Conservation (phyloP, 1,284 basidiomycete genomes). For the Microstroma glucosiphilum region DNA sequence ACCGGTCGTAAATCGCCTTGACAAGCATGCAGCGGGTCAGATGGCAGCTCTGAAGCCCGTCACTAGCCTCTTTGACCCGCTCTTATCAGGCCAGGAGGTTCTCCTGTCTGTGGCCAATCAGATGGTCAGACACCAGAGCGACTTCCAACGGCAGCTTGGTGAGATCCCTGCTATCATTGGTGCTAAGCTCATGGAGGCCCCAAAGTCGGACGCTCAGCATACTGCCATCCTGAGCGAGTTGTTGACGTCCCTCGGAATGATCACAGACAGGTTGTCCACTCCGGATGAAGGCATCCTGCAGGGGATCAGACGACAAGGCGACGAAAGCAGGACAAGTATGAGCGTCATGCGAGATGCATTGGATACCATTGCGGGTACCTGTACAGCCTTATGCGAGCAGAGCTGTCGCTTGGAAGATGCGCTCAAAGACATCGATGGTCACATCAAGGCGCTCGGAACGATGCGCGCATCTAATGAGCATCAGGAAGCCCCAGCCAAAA, state of each 20-base stretch:
- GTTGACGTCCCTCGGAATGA: background rate
- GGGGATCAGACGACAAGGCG: background rate
- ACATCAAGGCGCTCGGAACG: no score
- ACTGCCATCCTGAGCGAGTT: slow-evolving; percentile 27
- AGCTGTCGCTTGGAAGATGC: background rate
- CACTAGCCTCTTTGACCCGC: slow-evolving; percentile 34
- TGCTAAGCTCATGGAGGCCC: slow-evolving; percentile 22
- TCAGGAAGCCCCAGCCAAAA: slow-evolving; percentile 8
- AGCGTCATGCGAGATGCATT: background rate
- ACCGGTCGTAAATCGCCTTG: slow-evolving; percentile 24
- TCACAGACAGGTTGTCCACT: background rate
- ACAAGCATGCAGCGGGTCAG: slow-evolving; percentile 35
- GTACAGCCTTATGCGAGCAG: background rate
- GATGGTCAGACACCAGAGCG: slow-evolving; percentile 31
- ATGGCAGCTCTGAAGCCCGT: slow-evolving; percentile 36
- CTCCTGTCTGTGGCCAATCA: slow-evolving; percentile 18
- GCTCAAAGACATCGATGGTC: slow-evolving; percentile 3
- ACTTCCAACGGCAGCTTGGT: slow-evolving; percentile 27
- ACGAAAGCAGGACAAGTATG: slow-evolving; percentile 2
- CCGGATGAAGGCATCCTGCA: background rate
- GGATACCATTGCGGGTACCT: background rate
- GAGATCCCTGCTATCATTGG: slow-evolving; percentile 35
- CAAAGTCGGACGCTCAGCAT: no score
- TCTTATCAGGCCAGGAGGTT: slow-evolving; percentile 37
- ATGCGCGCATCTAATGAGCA: slow-evolving; percentile 10